Evolutionary conservation across 495 filamentous ascomycete species (phyloP).

Genomic region (Neurospora sp.): DNA sequence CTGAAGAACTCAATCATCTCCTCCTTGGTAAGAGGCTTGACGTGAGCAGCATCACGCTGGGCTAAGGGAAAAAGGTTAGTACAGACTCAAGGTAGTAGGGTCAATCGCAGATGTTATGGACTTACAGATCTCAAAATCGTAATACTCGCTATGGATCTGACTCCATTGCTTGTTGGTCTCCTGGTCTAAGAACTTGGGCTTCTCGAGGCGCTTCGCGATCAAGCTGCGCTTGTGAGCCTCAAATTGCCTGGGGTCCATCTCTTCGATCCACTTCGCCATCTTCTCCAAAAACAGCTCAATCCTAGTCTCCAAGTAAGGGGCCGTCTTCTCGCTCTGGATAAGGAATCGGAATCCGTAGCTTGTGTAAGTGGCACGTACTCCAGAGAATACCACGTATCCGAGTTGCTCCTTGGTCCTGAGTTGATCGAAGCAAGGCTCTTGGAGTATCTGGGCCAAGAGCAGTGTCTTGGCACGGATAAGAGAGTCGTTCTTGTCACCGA

Average conservation of each 20-base stretch:
- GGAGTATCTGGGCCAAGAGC: slow-evolving; percentile 81
- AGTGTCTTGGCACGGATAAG: slow-evolving; percentile 62
- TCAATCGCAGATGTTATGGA: slow-evolving; percentile 4
- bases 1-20: slow-evolving; percentile 75
- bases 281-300: slow-evolving; percentile 73
- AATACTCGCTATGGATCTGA: slow-evolving; percentile 76
- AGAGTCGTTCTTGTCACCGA: slow-evolving; percentile 64
- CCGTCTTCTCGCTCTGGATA: slow-evolving; percentile 85
- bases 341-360: slow-evolving; percentile 81
- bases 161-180: slow-evolving; percentile 77
- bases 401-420: slow-evolving; percentile 95
- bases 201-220: slow-evolving; percentile 81
- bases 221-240: slow-evolving; percentile 84
- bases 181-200: slow-evolving; percentile 81
- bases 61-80: slow-evolving; percentile 28
- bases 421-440: slow-evolving; percentile 90
- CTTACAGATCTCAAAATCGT: slow-evolving; percentile 77
- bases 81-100: slow-evolving; percentile 7
- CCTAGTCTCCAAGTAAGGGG: slow-evolving; percentile 71
- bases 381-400: slow-evolving; percentile 90
- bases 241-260: slow-evolving; percentile 79
- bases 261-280: slow-evolving; percentile 53
- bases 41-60: slow-evolving; percentile 64
- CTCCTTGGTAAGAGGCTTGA: slow-evolving; percentile 63
- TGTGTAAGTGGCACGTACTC: slow-evolving; percentile 54